Conservation (phyloP, 2,329 filamentous ascomycete genomes). For the Mollisia scopiformis region DNA sequence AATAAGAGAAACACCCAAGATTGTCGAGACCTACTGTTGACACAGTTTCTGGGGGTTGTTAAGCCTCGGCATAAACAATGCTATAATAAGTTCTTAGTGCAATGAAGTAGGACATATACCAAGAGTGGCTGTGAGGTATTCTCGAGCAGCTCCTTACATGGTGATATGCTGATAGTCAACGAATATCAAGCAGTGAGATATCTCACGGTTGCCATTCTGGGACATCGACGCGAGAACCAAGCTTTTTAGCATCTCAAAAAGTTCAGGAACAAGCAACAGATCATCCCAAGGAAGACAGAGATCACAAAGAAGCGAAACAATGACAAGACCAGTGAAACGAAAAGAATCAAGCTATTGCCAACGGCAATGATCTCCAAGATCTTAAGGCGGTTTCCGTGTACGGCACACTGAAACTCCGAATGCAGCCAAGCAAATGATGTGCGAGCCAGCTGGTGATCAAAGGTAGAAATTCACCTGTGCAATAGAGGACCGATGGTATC, state of each 20-base stretch:
- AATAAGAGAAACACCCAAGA: slow-evolving; percentile 4
- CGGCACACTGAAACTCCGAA: background rate
- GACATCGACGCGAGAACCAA: background rate
- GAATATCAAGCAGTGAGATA: background rate
- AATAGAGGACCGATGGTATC: background rate
- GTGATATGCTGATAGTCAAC: background rate
- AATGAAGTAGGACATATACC: background rate
- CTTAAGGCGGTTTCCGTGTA: background rate
- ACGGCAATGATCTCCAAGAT: background rate
- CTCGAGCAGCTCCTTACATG: background rate
- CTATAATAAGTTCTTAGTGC: background rate
- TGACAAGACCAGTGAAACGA: slow-evolving; percentile 9
- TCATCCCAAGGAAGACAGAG: background rate
- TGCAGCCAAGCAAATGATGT: background rate
- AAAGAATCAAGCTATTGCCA: background rate
- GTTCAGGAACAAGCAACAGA: background rate
- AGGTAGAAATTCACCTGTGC: background rate
- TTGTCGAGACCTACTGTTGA: background rate
- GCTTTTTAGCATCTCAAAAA: background rate
- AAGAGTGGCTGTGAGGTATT: slow-evolving; percentile 10
- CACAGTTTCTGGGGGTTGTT: no score
- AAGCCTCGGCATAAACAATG: background rate
- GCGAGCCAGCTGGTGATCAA: background rate
- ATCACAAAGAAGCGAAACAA: background rate
- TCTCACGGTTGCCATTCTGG: background rate